Base-by-base conservation (phyloP, 2,329 filamentous ascomycete species). In the Xylaria sp. region DNA sequence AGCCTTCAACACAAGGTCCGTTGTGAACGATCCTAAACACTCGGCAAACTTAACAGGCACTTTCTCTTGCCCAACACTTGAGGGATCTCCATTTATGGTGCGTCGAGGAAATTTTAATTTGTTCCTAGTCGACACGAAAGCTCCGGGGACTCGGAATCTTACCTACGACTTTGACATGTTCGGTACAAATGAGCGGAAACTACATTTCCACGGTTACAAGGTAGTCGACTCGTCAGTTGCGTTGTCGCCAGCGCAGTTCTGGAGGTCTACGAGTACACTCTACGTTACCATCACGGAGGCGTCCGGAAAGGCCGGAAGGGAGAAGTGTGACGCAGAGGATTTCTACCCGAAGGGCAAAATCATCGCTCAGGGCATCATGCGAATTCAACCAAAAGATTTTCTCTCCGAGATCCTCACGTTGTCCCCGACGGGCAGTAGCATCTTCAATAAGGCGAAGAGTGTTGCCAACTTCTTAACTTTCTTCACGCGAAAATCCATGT, bases 121-220 rank as follows among this genome's bases (percentile, higher is more conserved):
- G 23, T 90, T 91, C 74, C 82, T 83, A 41, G 76, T 82, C 15
- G 85, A 89, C 73, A 78, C 82, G 43, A 82, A 84, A 67, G 83
- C 85, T 0, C 84, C 89, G 0, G 88, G 88, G 20, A 89, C 87
- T 5, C 83, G 83, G 33, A 90, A 88, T 70, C 78, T 91, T 36
- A 85, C 84, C 0, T 91, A 91, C 74, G 84, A 89, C 73, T 88
- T 90, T 68, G 86, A 88, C 72, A 86, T 91, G 83, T 81, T 81
- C 31, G 86, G 86, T 5, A 81, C 85, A 3, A 80, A 87, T 68
- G 86, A 86, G 15, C 80, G 82, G 54, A 80, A 79, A 57, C 83
- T 89, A 55, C 85, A 86, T 67, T 88, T 92, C 75, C 83, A 89
- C 69, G 89, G 89, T 0, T 88, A 86, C 79, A 91, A 91, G 77